phyloP scores from a whole-genome alignment of 305 asterid species.

The Stenogyne calaminthoides region DNA sequence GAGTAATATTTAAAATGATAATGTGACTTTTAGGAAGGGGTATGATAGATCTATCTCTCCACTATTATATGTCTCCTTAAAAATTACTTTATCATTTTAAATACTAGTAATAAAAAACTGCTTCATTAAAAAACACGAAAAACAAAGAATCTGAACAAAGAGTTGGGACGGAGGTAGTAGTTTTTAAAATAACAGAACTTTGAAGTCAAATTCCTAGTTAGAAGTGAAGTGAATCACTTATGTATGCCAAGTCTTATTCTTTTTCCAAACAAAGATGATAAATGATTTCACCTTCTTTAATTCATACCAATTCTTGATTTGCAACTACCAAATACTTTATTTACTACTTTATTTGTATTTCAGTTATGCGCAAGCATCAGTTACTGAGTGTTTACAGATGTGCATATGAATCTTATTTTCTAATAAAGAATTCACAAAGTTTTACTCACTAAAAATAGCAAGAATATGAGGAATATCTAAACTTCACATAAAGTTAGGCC shows the following conservation, averaged over 20 bases:
- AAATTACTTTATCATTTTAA: no score
- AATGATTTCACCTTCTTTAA: not conserved
- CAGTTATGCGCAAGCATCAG: not conserved
- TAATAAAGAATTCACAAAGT: not conserved
- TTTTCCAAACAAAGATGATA: not conserved
- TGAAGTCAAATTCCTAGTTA: not conserved
- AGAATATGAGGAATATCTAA: not conserved
- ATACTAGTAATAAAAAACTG: no score
- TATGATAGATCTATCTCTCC: no score
- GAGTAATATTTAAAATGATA: no score
- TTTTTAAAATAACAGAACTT: not conserved
- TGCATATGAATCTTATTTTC: conserved; percentile 1
- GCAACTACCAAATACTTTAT: not conserved
- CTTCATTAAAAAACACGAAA: no score
- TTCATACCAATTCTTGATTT: not conserved
- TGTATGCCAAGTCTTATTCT: not conserved
- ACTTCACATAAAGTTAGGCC: not conserved
- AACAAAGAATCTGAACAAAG: no score
- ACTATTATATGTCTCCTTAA: no score
- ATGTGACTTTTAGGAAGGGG: no score
- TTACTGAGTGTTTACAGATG: not conserved
- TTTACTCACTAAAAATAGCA: conserved; percentile 4
- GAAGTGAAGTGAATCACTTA: not conserved
- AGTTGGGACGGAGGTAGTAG: no score
- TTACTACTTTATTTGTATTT: not conserved